Base-by-base conservation (phyloP, 768 basidiomycete species). In the Suillus sp. region DNA sequence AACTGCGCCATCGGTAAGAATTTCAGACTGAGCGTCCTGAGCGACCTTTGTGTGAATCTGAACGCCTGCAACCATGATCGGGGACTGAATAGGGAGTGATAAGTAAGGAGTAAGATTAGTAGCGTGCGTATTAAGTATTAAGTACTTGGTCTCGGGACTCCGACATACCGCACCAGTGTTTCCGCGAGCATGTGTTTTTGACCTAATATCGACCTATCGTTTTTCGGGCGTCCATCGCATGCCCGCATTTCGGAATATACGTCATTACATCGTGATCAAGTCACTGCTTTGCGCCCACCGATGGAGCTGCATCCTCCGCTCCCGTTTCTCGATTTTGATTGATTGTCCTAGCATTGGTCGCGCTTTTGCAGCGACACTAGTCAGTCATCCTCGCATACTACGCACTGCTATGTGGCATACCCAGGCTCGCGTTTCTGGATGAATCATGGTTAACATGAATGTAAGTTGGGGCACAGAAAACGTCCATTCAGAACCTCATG, bases 1-100 rank as follows among this genome's bases (percentile, higher is more conserved):
- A 74, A 99, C 85, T 0, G 95, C 95, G 42, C 83, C 90, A 64
- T 90, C 87, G 16, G 94, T 91, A 74, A 99, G 88, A 73, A 99
- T 88, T 71, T 89, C 84, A 10, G 80, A 74, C 75, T 95, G 93
- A 2, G 90, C 91, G 61, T 85, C 77, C 8, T 78, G 78, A 42
- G 87, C 87, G 60, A 83, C 82, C 42, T 80, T 78, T 42, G 88
- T 85, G 73, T 84, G 91, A 38, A 94, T 84, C 65, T 83, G 78
- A 59, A 92, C 83, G 75, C 86, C 86, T 70, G 80, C 65, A 65
- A 83, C 78, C 86, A 90, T 91, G 70, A 65, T 81, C 64, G 66
- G 62, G 14, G 61, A 64, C 11, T 62, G n/a, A 64, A 37, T 59
- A 62, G 34, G 53, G 65, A 66, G 48, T 54, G 62, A 50, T 27